A percentile compares a stretch with the other conserved stretches of the same genome.
phyloP scores from a whole-genome alignment of 495 filamentous ascomycete genomes.

The Beverwykella pulmonaria region DNA sequence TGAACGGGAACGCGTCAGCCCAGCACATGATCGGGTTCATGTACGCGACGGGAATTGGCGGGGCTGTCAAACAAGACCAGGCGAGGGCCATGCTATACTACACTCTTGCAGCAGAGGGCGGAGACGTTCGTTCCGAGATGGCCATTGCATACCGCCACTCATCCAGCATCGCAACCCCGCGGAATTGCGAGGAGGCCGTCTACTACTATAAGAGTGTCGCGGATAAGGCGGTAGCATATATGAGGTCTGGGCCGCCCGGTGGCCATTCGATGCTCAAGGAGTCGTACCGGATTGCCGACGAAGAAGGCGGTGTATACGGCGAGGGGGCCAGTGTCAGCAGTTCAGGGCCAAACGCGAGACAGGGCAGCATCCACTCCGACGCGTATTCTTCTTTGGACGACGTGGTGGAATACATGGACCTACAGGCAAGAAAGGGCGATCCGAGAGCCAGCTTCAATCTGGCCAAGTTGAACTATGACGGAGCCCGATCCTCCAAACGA shows the following conservation, averaged over 20 bases:
- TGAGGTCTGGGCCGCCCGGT: conserved; percentile 86
- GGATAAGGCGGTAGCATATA: conserved; percentile 87
- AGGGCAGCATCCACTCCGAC: conserved; percentile 68
- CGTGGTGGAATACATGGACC: conserved; percentile 89
- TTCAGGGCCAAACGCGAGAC: conserved; percentile 80
- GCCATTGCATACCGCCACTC: conserved; percentile 86
- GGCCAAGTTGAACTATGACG: conserved; percentile 88
- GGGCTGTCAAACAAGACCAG: conserved; percentile 81
- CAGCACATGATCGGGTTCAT: conserved; percentile 96
- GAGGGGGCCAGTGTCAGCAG: conserved; percentile 91
- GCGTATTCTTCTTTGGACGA: conserved; percentile 85
- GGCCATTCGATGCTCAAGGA: conserved; percentile 75
- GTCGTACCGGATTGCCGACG: conserved; percentile 80
- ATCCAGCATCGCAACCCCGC: conserved; percentile 78
- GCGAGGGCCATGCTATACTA: conserved; percentile 92
- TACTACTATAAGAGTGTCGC: conserved; percentile 91
- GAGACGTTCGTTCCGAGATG: conserved; percentile 89
- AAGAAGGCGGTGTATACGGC: conserved; percentile 89
- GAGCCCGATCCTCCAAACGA: conserved; percentile 70
- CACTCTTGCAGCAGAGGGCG: conserved; percentile 85
- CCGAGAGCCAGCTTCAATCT: conserved; percentile 89
- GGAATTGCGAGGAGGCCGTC: conserved; percentile 82
- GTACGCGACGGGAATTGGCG: conserved; percentile 90
- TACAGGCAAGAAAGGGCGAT: conserved; percentile 92
- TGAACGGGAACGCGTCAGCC: conserved; percentile 85